These are phyloP conservation scores for Phylloboletellus chloephorus DNA, from an alignment of 1,284 basidiomycete genomes.

Conservation along the genomic window DNA sequence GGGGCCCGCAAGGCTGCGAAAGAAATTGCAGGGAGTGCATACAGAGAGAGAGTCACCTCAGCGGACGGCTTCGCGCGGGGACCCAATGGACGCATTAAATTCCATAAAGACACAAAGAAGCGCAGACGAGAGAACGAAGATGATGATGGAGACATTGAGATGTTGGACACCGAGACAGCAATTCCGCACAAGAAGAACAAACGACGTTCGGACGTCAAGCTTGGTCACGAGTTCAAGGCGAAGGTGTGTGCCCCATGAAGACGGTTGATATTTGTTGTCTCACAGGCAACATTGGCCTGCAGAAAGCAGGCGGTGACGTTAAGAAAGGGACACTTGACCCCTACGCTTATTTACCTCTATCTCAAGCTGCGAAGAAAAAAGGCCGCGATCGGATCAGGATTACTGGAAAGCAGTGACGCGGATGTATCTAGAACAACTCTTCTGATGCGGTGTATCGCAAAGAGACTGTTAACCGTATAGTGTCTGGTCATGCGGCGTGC, in stretches of 20 bases:
- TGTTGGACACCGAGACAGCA: slow-evolving; percentile 48
- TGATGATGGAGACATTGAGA: slow-evolving; percentile 60
- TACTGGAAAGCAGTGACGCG: slow-evolving; percentile 39
- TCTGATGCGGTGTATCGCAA: not conserved
- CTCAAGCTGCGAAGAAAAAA: slow-evolving; percentile 73
- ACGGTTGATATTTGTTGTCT: not conserved
- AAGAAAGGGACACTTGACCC: slow-evolving; percentile 85
- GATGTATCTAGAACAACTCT: slow-evolving; percentile 3
- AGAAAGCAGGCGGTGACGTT: slow-evolving; percentile 92
- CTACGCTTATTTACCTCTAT: slow-evolving; percentile 85
- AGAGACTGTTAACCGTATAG: slow-evolving; percentile 54
- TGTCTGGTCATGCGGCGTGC: slow-evolving; percentile 63
- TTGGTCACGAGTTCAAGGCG: slow-evolving; percentile 90
- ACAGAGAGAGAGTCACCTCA: slow-evolving; percentile 75
- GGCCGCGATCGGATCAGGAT: slow-evolving; percentile 46
- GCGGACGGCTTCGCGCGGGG: slow-evolving; percentile 88
- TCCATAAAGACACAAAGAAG: slow-evolving; percentile 96
- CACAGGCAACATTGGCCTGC: slow-evolving; percentile 6
- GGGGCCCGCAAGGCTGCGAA: slow-evolving; percentile 36
- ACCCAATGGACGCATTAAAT: slow-evolving; percentile 81
- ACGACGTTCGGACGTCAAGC: slow-evolving; percentile 51
- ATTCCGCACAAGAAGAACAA: slow-evolving; percentile 49
- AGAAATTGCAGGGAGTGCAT: slow-evolving; percentile 75
- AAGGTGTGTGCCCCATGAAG: slow-evolving; percentile 43
- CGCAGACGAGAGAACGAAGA: slow-evolving; percentile 62